Base-by-base conservation (phyloP, 345 rosid species). In the Limnanthes douglasii region DNA sequence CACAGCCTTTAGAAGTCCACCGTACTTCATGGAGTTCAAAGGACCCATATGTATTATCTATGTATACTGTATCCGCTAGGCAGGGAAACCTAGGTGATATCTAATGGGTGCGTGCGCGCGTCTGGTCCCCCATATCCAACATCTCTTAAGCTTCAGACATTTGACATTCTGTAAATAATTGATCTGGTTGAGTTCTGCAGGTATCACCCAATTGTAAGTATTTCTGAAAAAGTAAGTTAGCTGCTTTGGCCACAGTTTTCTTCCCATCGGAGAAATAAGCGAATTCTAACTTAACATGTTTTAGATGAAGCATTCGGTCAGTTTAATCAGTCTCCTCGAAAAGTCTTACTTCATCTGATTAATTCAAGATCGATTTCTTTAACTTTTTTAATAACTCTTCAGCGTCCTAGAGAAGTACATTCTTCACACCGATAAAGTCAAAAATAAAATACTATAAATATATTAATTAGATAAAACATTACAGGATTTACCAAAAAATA, bases 11-110 rank as follows among this genome's bases (percentile, higher is more conserved):
- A 70, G 18, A 2, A 90, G 66, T 25, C 73, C 65, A 45, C 93
- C 96, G 18, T 65, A 51, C 42, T 50, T 70, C 77, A 65, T 61
- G 37, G 72, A 69, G 51, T 67, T 69, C 68, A 85, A 54, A 11
- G 93, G 38, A 39, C 98, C 93, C 93, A 80, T 85, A 45, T 80
- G 93, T 31, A 70, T 42, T 37, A 90, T 80, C 85, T 90, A 94
- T 0, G 96, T 73, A 36, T 80, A 90, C 39, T 71, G 75, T 36
- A 85, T 61, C 68, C 94, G 66, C 98, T 96, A 84, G 3, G 92
- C 72, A 7, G 98, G 96, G 54, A 90, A 90, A 51, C 98, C 98
- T 13, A 64, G 68, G 50, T 80, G 94, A 62, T 92, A 74, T 64
- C 92, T 70, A 34, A 60, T 67, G 22, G 94, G 92, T 51, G 85